A percentile compares a stretch with the other conserved stretches of the same genome.
phyloP scores from a whole-genome alignment of 495 filamentous ascomycete genomes.

The Hypoxylon cercidicola region DNA sequence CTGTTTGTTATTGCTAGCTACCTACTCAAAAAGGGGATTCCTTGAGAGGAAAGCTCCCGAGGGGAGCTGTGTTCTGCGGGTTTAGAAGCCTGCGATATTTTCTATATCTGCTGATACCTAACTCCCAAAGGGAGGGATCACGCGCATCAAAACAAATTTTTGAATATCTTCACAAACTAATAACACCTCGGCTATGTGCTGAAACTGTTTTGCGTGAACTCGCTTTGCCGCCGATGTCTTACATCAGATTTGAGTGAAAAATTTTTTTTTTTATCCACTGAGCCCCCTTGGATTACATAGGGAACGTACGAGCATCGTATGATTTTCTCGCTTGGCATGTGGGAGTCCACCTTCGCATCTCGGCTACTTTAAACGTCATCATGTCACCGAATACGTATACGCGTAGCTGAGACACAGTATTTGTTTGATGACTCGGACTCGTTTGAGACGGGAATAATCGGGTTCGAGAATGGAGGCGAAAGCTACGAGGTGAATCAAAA shows the following conservation, averaged over 20 bases:
- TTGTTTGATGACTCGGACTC: not conserved
- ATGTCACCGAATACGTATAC: slow-evolving; percentile 1
- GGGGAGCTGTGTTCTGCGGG: slow-evolving; percentile 13
- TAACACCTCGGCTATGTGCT: slow-evolving; percentile 21
- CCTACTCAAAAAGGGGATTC: slow-evolving; percentile 21
- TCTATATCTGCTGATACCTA: slow-evolving; percentile 30
- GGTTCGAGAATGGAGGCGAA: not conserved
- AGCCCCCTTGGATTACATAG: not conserved
- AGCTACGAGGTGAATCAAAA: not conserved
- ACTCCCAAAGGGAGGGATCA: slow-evolving; percentile 21
- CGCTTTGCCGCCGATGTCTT: slow-evolving; percentile 6
- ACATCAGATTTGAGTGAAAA: slow-evolving; percentile 34
- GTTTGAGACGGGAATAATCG: not conserved
- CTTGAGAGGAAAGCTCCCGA: slow-evolving; percentile 3
- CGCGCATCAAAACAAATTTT: slow-evolving; percentile 15
- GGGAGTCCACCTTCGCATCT: slow-evolving; percentile 15
- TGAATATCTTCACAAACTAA: slow-evolving; percentile 5
- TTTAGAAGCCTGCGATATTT: slow-evolving; percentile 12
- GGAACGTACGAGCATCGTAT: slow-evolving; percentile 23
- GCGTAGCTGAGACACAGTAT: not conserved
- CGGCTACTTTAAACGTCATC: slow-evolving; percentile 10
- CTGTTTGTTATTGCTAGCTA: slow-evolving; percentile 8
- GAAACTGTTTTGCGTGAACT: slow-evolving; percentile 14
- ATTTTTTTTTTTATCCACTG: slow-evolving; percentile 3
- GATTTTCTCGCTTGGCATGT: slow-evolving; percentile 27